Evolutionary conservation across 2,329 filamentous ascomycete genomes (phyloP).

Genomic region (Fusarium newnesense): DNA sequence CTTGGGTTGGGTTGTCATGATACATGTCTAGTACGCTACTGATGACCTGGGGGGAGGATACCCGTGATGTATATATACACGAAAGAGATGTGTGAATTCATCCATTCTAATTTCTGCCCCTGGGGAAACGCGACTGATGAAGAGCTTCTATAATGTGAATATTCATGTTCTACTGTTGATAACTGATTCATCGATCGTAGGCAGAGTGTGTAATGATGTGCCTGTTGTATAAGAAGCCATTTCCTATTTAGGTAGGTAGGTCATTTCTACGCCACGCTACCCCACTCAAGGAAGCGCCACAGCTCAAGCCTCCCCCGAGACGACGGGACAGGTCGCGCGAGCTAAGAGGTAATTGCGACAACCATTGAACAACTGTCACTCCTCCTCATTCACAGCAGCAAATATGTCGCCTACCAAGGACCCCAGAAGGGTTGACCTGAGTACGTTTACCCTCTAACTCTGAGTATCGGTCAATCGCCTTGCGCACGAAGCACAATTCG

Average conservation of each 20-base stretch:
- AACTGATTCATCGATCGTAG: neutral
- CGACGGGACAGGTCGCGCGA: slow-evolving; percentile 36
- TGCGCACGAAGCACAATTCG: neutral
- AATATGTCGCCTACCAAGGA: slow-evolving; percentile 57
- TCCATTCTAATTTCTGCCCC: neutral
- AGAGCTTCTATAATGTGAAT: neutral
- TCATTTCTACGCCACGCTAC: slow-evolving; percentile 25
- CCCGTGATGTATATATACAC: slow-evolving; percentile 13
- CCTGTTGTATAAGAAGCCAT: neutral
- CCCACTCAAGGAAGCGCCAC: slow-evolving; percentile 20
- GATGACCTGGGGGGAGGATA: slow-evolving; percentile 10
- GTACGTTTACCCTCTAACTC: slow-evolving; percentile 44
- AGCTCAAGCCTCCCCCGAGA: slow-evolving; percentile 20
- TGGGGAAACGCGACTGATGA: neutral
- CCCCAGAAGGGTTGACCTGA: slow-evolving; percentile 56
- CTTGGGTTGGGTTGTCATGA: slow-evolving; percentile 9
- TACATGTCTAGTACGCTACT: slow-evolving; percentile 13
- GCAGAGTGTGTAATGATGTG: neutral
- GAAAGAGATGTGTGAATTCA: neutral
- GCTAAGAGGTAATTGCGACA: slow-evolving; percentile 37
- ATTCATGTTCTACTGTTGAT: neutral
- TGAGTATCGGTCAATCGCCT: neutral
- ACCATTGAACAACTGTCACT: slow-evolving; percentile 19
- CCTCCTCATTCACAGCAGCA: slow-evolving; percentile 21
- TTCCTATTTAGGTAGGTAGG: slow-evolving; percentile 35